Conservation (phyloP, 2,329 filamentous ascomycete species). For the Fusarium verticillioides region DNA sequence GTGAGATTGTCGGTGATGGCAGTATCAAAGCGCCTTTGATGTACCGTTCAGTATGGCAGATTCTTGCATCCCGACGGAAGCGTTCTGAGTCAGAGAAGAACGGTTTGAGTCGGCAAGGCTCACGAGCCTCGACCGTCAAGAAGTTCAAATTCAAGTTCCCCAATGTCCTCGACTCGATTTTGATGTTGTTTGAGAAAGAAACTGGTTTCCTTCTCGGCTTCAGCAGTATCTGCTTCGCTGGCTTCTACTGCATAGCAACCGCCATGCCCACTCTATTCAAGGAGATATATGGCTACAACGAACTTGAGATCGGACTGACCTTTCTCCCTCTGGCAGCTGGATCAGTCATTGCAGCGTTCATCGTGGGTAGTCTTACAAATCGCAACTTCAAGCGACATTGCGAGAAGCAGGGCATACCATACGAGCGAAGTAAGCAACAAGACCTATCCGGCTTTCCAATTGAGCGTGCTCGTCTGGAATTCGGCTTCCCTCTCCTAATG, state of each 20-base stretch:
- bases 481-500: constrained; percentile 62
- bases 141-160: constrained; percentile 52
- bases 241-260: constrained; percentile 60
- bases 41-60: constrained; percentile 51
- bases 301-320: constrained; percentile 64
- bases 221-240: constrained; percentile 59
- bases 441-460: constrained; percentile 63
- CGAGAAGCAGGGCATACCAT: constrained; percentile 59
- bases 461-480: constrained; percentile 61
- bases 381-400: constrained; percentile 75
- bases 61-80: constrained; percentile 37
- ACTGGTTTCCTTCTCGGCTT: constrained; percentile 58
- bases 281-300: constrained; percentile 68
- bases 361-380: constrained; percentile 69
- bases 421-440: constrained; percentile 63
- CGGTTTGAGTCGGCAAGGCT: constrained; percentile 17
- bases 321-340: constrained; percentile 63
- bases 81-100: neutral
- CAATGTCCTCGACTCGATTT: constrained; percentile 55
- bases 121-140: constrained; percentile 27
- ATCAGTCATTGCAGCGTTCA: constrained; percentile 58
- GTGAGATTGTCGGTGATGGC: constrained; percentile 63
- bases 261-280: constrained; percentile 58
- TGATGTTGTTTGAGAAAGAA: constrained; percentile 56
- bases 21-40: constrained; percentile 54